Conservation (phyloP, 208 protist genomes). For the Blechomonas ayalai region DNA sequence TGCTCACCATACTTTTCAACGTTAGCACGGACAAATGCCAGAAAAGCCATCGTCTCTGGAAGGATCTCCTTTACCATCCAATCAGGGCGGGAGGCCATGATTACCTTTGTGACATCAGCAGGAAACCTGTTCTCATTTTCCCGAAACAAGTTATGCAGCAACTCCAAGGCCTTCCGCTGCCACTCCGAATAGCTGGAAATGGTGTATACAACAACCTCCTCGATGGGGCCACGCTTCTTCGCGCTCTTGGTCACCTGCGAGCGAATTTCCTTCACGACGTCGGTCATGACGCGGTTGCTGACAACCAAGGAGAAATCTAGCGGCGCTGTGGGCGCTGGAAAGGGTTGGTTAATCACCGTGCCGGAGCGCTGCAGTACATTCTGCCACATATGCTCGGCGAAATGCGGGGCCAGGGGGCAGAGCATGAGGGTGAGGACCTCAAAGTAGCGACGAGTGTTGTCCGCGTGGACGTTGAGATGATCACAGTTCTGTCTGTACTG, state of each 20-base stretch:
- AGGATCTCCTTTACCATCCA: slow-evolving; percentile 73
- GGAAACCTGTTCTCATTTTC: slow-evolving; percentile 47
- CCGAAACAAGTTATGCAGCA: slow-evolving; percentile 50
- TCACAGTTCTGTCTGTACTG: slow-evolving; percentile 89
- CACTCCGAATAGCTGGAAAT: slow-evolving; percentile 46
- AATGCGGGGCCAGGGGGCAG: slow-evolving; percentile 96
- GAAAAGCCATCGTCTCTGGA: slow-evolving; percentile 86
- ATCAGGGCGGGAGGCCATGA: slow-evolving; percentile 44
- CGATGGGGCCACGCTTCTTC: slow-evolving; percentile 70
- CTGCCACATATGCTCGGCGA: slow-evolving; percentile 94
- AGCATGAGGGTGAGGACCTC: slow-evolving; percentile 92
- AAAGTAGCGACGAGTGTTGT: slow-evolving; percentile 87
- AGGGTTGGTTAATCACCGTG: slow-evolving; percentile 49
- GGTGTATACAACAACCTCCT: slow-evolving; percentile 74
- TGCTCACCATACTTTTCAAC: slow-evolving; percentile 76
- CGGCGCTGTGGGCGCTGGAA: slow-evolving; percentile 51
- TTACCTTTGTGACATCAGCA: slow-evolving; percentile 55
- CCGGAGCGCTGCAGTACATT: slow-evolving; percentile 48
- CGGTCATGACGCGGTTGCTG: slow-evolving; percentile 66
- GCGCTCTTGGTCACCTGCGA: slow-evolving; percentile 65
- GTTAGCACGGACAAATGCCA: slow-evolving; percentile 72
- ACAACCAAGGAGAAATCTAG: slow-evolving; percentile 74
- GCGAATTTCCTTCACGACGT: slow-evolving; percentile 84
- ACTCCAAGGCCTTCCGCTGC: slow-evolving; percentile 73
- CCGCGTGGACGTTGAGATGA: slow-evolving; percentile 53